phyloP scores from a whole-genome alignment of 2,329 filamentous ascomycete genomes.

The Ophiobolus disseminans region DNA sequence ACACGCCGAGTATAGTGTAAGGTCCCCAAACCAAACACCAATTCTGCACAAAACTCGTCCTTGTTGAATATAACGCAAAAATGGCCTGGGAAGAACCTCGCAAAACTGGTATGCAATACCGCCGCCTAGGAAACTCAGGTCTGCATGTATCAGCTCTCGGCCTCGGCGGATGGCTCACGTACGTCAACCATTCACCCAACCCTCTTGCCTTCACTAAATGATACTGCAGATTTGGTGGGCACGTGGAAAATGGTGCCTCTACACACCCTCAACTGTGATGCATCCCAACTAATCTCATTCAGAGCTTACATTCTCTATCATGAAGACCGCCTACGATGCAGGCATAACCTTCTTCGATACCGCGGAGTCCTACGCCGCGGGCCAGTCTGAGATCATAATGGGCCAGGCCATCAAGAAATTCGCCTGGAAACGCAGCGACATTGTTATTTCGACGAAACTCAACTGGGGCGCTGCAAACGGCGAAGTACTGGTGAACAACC shows the following conservation, averaged over 20 bases:
- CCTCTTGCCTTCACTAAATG: conserved; percentile 1
- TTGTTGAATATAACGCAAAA: neutral
- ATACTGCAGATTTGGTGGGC: conserved; percentile 61
- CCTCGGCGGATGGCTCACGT: conserved; percentile 69
- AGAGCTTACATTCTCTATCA: conserved; percentile 63
- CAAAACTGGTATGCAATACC: conserved; percentile 62
- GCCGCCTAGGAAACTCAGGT: conserved; percentile 74
- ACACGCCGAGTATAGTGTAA: too few relatives aligned
- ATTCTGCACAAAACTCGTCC: neutral
- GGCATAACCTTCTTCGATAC: conserved; percentile 54
- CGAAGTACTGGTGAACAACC: conserved; percentile 65
- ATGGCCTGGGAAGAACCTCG: conserved; percentile 43
- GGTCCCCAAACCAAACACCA: too few relatives aligned
- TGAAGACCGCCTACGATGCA: conserved; percentile 62
- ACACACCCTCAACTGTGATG: too few relatives aligned
- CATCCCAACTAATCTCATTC: neutral
- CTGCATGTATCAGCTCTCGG: conserved; percentile 77
- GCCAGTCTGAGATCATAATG: conserved; percentile 63
- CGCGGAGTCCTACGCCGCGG: conserved; percentile 54
- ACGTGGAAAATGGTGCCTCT: conserved; percentile 69
- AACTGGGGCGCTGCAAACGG: conserved; percentile 64
- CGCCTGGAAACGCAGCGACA: conserved; percentile 60
- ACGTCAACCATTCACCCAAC: conserved; percentile 48
- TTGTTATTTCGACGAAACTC: conserved; percentile 56
- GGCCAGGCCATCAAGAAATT: conserved; percentile 64